A percentile compares a stretch with the other conserved stretches of the same genome.
phyloP scores from a whole-genome alignment of 176 grass and related monocot species.

The Ampelocalamus luodianensis region DNA sequence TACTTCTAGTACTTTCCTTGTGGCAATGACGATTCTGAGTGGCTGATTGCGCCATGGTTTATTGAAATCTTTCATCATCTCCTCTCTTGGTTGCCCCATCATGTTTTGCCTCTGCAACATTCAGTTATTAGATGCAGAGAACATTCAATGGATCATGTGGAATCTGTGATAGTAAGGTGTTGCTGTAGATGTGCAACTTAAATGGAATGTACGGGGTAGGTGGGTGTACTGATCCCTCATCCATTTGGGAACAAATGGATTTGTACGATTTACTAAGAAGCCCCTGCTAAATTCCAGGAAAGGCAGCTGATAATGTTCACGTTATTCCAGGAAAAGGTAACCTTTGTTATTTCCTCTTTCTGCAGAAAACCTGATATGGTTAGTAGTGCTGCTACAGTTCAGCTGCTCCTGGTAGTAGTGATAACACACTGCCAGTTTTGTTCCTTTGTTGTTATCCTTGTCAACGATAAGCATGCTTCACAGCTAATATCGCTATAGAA shows the following conservation, averaged over 20 bases:
- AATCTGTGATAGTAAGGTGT: conserved; percentile 32
- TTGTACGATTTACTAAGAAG: not conserved
- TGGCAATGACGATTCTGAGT: not conserved
- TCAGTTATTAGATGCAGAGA: conserved; percentile 28
- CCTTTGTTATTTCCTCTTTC: not conserved
- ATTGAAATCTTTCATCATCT: not conserved
- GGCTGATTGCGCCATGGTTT: conserved; percentile 35
- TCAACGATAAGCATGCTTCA: not conserved
- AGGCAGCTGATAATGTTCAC: not conserved
- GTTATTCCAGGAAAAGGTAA: conserved; percentile 18
- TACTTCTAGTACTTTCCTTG: not conserved
- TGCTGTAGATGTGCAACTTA: conserved; percentile 37
- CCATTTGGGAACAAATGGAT: not conserved
- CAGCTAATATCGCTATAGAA: not conserved
- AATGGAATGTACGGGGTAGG: conserved; percentile 26
- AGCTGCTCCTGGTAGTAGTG: not conserved
- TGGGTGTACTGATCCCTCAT: not conserved
- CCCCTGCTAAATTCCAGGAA: no score
- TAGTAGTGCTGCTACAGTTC: not conserved
- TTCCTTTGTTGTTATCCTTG: not conserved
- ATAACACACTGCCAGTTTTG: not conserved
- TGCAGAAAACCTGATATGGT: not conserved
- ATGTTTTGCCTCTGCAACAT: conserved; percentile 31
- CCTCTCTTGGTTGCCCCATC: conserved; percentile 15
- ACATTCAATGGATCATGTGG: conserved; percentile 54